These are phyloP conservation scores for Leccinum pellstonianum DNA, from an alignment of 768 basidiomycete genomes.

Conservation along the genomic window DNA sequence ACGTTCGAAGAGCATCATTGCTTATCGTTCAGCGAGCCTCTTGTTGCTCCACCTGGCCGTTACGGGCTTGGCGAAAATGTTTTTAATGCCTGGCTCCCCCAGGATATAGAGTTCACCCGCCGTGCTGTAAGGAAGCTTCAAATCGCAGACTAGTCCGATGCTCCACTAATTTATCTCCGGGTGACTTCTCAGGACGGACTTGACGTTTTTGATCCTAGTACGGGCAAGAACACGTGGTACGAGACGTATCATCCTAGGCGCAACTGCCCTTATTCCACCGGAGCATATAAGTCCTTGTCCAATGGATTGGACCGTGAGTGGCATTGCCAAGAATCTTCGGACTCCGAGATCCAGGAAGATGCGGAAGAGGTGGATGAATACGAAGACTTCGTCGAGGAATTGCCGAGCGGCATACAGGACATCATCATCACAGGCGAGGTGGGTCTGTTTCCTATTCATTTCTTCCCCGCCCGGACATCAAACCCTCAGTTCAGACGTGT, in stretches of 20 bases:
- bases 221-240: constrained; percentile 40
- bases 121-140: constrained; percentile 31
- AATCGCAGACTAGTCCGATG: neutral
- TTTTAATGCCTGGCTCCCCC: constrained; percentile 50
- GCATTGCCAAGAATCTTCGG: constrained; percentile 23
- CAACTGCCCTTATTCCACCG: constrained; percentile 37
- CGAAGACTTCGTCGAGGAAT: constrained; percentile 38
- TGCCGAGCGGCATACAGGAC: constrained; percentile 44
- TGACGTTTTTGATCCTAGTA: constrained; percentile 42
- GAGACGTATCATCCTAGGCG: constrained; percentile 44
- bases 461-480: neutral
- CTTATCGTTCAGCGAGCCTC: constrained; percentile 36
- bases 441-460: constrained; percentile 12
- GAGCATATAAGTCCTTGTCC: constrained; percentile 31
- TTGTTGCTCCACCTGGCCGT: constrained; percentile 35
- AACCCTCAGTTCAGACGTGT: constrained; percentile 35
- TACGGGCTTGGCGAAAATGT: constrained; percentile 42
- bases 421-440: constrained; percentile 54
- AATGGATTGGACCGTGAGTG: constrained; percentile 20
- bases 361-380: constrained; percentile 38
- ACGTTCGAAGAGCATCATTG: constrained; percentile 49
- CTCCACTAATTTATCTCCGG: constrained; percentile 12
- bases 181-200: constrained; percentile 38
- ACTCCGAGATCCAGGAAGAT: constrained; percentile 16
- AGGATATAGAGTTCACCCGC: constrained; percentile 33